Percentiles rank a stretch among this genome's conserved stretches.
phyloP scores from a whole-genome alignment of 1,139 yeast species.

The Taphrina betulina region DNA sequence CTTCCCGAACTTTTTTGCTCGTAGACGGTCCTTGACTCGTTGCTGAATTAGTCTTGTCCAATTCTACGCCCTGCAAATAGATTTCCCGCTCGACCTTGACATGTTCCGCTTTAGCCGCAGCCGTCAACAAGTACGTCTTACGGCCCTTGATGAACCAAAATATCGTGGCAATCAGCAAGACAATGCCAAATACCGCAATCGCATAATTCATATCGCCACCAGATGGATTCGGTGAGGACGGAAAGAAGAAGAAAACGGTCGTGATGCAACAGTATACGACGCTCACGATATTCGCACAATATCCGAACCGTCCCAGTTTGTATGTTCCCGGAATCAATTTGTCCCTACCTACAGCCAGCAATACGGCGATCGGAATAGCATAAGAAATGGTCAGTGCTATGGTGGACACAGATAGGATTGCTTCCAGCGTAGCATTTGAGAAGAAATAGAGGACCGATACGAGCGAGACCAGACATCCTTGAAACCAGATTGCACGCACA shows the following conservation, averaged over 20 bases:
- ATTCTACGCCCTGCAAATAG: constrained; percentile 16
- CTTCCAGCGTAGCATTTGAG: constrained; percentile 75
- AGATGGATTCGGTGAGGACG: constrained; percentile 36
- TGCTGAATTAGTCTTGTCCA: too few relatives aligned
- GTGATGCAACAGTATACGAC: constrained; percentile 45
- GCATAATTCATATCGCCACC: constrained; percentile 57
- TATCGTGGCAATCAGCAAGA: constrained; percentile 3
- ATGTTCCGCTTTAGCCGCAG: constrained; percentile 16
- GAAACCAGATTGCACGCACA: constrained; percentile 66
- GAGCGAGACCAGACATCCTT: constrained; percentile 48
- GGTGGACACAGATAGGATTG: constrained; percentile 82
- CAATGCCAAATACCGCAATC: constrained; percentile 48
- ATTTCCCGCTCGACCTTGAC: constrained; percentile 15
- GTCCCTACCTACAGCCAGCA: constrained; percentile 62
- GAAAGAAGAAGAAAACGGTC: constrained; percentile 45
- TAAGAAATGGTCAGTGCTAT: constrained; percentile 73
- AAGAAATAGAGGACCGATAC: constrained; percentile 41
- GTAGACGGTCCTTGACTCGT: too few relatives aligned
- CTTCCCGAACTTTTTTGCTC: too few relatives aligned
- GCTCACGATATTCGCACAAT: constrained; percentile 40
- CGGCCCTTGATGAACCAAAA: constrained; percentile 23
- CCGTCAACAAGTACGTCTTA: constrained; percentile 17
- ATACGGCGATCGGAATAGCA: constrained; percentile 68
- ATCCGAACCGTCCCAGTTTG: constrained; percentile 57
- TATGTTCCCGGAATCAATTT: constrained; percentile 65